Base-by-base conservation (phyloP, 768 basidiomycete genomes). In the Amylocystis lapponica region DNA sequence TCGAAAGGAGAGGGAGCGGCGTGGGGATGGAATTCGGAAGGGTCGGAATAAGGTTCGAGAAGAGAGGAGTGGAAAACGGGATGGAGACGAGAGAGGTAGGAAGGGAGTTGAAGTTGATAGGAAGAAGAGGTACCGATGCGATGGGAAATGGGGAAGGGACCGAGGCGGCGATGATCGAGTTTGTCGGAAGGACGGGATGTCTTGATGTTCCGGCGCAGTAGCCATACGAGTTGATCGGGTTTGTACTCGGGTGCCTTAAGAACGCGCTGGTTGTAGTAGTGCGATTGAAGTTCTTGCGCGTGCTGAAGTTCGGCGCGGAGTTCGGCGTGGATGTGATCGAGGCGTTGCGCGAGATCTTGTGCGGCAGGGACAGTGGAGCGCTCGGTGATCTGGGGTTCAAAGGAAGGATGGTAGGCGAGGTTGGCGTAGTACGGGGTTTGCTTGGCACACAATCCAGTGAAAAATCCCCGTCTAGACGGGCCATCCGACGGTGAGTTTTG, bases 111-210 rank as follows among this genome's bases (percentile, higher is more conserved):
- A 27, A 39, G 42, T 19, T 8, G 22, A 36, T 35, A 39, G 26
- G 39, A 39, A 35, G 25, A 30, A 32, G 4, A 27, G 25, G 25
- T 34, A 16, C 13, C 17, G 23, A 23, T 17, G 16, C 22, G 33
- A 16, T 11, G 16, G 20, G 8, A 4, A 8, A 45, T 32, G 4
- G 43, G 27, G 22, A 30, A 45, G 8, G 43, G 36, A 2, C 43
- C 43, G 6, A 45, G 46, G 16, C 36, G 27, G 3, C 40, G 20
- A 29, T 47, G 36, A 27, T 47, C 40, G 27, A 74, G 66, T 48
- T 74, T 74, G 27, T 55, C 40, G 3, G 66, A 65, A 2, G 70
- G 70, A 12, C 67, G 56, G 13, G 59, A 66, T 6, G 69, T 71
- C 19, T 57, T 59, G 50, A 72, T 69, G 43, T 72, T 63, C 17